A percentile compares a stretch with the other conserved stretches of the same genome.
These are phyloP conservation scores for Pterocarpus santalinus DNA, from an alignment of 306 rosid genomes.

Conservation along the genomic window DNA sequence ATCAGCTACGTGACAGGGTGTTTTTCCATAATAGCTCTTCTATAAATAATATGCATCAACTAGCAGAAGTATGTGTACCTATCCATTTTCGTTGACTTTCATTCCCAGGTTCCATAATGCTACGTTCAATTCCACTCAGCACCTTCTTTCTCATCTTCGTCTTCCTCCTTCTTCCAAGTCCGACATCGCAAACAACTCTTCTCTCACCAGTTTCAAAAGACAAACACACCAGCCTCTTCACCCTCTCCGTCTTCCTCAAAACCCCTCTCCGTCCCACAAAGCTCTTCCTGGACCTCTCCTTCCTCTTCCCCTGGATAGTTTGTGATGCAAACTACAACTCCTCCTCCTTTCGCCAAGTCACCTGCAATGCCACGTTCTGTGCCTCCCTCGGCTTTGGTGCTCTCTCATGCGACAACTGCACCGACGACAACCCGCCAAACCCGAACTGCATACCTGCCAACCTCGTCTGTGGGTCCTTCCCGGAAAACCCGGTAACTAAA, in stretches of 20 bases:
- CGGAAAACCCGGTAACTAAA: slow-evolving; percentile 6
- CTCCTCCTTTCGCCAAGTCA: background rate
- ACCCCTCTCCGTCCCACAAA: background rate
- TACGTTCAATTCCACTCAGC: background rate
- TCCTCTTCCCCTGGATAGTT: background rate
- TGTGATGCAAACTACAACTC: slow-evolving; percentile 11
- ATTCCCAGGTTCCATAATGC: background rate
- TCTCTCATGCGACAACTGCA: background rate
- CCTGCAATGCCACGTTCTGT: background rate
- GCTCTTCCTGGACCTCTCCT: slow-evolving; percentile 18
- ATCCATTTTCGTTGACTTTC: background rate
- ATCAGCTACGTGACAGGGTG: no score
- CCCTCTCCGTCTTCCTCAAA: background rate
- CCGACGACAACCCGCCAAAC: background rate
- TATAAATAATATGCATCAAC: background rate
- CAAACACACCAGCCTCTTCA: slow-evolving; percentile 17
- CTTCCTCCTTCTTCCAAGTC: background rate
- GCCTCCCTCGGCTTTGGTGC: background rate
- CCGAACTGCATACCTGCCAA: background rate
- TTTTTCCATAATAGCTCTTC: background rate
- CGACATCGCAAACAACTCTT: background rate
- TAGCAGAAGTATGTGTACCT: background rate
- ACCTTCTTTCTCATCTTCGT: background rate
- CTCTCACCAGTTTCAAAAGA: slow-evolving; percentile 1
- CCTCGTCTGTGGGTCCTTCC: background rate